Evolutionary conservation across 2,329 filamentous ascomycete genomes (phyloP).

Genomic region (Pyricularia grisea): DNA sequence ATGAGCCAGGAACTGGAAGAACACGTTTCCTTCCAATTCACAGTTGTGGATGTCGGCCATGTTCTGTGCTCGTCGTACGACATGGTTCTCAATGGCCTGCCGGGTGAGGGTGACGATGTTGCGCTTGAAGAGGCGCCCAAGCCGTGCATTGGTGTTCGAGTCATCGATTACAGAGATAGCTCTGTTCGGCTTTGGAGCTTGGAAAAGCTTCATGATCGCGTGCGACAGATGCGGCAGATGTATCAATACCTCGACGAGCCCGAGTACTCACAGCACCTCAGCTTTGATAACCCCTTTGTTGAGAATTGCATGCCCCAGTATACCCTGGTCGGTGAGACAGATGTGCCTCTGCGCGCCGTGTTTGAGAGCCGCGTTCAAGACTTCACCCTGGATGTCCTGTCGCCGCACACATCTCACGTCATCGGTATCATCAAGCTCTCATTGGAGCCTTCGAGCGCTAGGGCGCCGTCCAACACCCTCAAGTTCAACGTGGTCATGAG

Average conservation of each 20-base stretch:
- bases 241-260: constrained; percentile 94
- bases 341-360: constrained; percentile 85
- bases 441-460: constrained; percentile 84
- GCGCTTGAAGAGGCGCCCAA: constrained; percentile 74
- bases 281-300: constrained; percentile 84
- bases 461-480: constrained; percentile 81
- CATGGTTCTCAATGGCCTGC: constrained; percentile 85
- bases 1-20: constrained; percentile 97
- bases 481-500: constrained; percentile 99
- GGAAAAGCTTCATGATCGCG: constrained; percentile 79
- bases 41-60: constrained; percentile 81
- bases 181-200: constrained; percentile 92
- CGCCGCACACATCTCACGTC: constrained; percentile 83
- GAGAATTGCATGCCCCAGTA: constrained; percentile 88
- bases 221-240: constrained; percentile 91
- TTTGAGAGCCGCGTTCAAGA: constrained; percentile 94
- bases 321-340: constrained; percentile 84
- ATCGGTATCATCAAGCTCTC: constrained; percentile 87
- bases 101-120: constrained; percentile 73
- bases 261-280: constrained; percentile 88
- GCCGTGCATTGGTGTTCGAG: constrained; percentile 81
- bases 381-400: constrained; percentile 82
- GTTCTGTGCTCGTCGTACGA: constrained; percentile 90
- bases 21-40: constrained; percentile 88
- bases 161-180: constrained; percentile 80